Evolutionary conservation across 495 filamentous ascomycete species (phyloP), one percentile per base, ranked within the genome.

Genomic region (Ramalina peruviana): DNA sequence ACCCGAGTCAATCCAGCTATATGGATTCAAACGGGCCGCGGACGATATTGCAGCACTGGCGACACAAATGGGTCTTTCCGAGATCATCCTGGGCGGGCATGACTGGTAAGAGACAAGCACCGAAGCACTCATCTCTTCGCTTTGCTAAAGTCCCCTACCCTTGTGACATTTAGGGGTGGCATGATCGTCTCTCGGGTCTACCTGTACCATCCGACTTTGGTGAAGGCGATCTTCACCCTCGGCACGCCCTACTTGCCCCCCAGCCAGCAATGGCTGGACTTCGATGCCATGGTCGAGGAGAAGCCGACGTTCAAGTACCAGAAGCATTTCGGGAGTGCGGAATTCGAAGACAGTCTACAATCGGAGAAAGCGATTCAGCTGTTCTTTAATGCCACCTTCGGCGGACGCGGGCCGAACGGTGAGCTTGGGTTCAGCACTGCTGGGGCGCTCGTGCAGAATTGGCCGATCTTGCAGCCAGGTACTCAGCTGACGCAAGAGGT

Each of bases 251-350:
- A 76, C 61, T 45, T 55, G 3, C 59, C 75, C 12, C 79, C 79
- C 0, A 49, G 54, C 3, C 60, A 66, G 40, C 51, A 62, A 40
- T 82, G 71, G 49, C 15, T 73, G 12, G 55, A 76, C 4, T 52
- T 86, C 4, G 74, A 81, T 6, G 60, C 64, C 12, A 73, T 53
- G 20, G 59, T 64, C n/a, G 50, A 80, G 36, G 26, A 27, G 9
- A 27, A 27, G 26, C 86, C 85, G n/a, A 78, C 83, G 55, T 85
- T 86, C 60, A 69, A 57, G 27, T 95, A 95, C 62, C 88, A 95
- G 67, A 57, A 88, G 40, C 86, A 88, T 43, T 73, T 95, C 23
- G 70, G 66, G 0, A 72, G 78, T 21, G 72, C 72, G 0, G 77
- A 81, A 10, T 66, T 88, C 17, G 82, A 88, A 58, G 67, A 63